phyloP scores from a whole-genome alignment of 441 rosid species.

The Adansonia madagascariensis region DNA sequence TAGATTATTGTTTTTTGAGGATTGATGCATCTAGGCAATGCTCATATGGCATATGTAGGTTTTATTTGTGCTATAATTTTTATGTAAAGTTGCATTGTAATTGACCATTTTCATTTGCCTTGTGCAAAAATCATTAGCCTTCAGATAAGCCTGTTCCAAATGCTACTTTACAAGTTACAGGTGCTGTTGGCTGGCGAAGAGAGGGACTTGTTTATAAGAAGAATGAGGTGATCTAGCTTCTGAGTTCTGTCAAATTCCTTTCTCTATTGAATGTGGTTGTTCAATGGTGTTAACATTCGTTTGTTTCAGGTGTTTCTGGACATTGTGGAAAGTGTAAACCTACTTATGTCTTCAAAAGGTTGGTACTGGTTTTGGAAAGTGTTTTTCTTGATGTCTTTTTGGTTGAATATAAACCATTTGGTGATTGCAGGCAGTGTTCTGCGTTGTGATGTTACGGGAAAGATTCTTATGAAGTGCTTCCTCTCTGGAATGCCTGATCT shows the following conservation, averaged over 20 bases:
- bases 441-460: slow-evolving; percentile 97
- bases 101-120: slow-evolving; percentile 24
- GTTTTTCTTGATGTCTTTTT: slow-evolving; percentile 3
- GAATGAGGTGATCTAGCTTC: slow-evolving; percentile 70
- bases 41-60: slow-evolving; percentile 6
- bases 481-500: slow-evolving; percentile 99
- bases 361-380: slow-evolving; percentile 16
- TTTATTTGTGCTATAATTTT: slow-evolving; percentile 20
- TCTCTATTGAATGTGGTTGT: slow-evolving; percentile 11
- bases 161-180: slow-evolving; percentile 99
- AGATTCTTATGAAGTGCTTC: slow-evolving; percentile 97
- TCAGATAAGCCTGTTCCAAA: slow-evolving; percentile 92
- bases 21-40: not conserved
- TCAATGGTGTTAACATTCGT: slow-evolving; percentile 26
- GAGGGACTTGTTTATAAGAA: slow-evolving; percentile 96
- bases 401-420: slow-evolving; percentile 29
- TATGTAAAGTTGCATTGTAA: slow-evolving; percentile 14
- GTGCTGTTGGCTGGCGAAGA: slow-evolving; percentile 99
- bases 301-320: slow-evolving; percentile 84
- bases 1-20: slow-evolving; percentile 6
- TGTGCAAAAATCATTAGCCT: slow-evolving; percentile 54
- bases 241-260: slow-evolving; percentile 7
- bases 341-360: slow-evolving; percentile 99
- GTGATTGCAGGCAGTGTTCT: slow-evolving; percentile 74
- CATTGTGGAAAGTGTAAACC: slow-evolving; percentile 96